Evolutionary conservation across 106 monocot species (phyloP), one percentile per base, ranked within the genome.

Genomic region (Phalaenopsis aphrodite): DNA sequence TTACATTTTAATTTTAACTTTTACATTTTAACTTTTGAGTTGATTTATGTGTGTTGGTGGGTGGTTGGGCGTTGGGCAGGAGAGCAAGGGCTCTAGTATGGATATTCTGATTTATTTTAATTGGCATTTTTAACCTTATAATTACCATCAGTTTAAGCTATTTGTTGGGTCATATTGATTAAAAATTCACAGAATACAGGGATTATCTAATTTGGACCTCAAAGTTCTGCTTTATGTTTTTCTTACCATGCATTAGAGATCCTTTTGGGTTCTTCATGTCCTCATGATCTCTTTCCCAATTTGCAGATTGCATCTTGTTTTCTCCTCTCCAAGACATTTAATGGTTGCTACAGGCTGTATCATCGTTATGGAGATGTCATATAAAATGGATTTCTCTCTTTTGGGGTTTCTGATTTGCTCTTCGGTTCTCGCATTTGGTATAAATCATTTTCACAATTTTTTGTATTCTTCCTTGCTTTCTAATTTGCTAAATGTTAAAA

Each of bases 291-390:
- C 0, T 43, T 14, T 15, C 23, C 45, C 7, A 43, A 17, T 67
- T 37, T 78, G 87, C 86, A 99, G 98, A 84, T 90, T 99, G 88
- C 98, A 93, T 80, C 86, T 99, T 80, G 93, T 94, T 55, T 89
- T 94, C 84, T 99, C 98, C 85, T 99, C 94, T 86, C 98, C 91
- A 74, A 94, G 86, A 69, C 94, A 99, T 88, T 78, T 99, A 71
- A 86, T 91, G 88, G 84, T 83, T 72, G 85, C 98, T 69, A 86
- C 89, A 82, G 89, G 94, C 65, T 93, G 88, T 73, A 86, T 95
- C 80, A 91, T 93, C 80, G 19, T 93, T 56, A 85, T 99, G 94
- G 98, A 99, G 85, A 82, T 95, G 21, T 46, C 65, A 39, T 91
- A 95, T 84, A 87, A 90, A 77, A 94, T 90, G 83, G 93, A 99